Evolutionary conservation across 1,284 basidiomycete species (phyloP).

Genomic region (Ceratobasidium sp.): DNA sequence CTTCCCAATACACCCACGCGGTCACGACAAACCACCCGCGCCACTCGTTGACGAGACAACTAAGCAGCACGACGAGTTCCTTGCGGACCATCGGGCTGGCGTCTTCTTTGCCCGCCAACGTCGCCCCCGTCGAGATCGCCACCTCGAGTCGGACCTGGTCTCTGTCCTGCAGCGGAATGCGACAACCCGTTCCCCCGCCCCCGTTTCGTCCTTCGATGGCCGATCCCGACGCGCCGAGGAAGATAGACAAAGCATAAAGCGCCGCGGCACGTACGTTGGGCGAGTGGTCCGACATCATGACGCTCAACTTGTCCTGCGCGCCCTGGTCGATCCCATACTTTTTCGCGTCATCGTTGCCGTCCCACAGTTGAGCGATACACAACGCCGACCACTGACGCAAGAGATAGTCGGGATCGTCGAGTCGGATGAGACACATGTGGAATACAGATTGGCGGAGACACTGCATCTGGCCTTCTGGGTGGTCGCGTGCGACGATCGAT

Average conservation of each 20-base stretch:
- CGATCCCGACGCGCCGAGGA: slow-evolving; percentile 88
- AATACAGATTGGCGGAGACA: slow-evolving; percentile 88
- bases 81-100: slow-evolving; percentile 96
- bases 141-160: slow-evolving; percentile 65
- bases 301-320: slow-evolving; percentile 86
- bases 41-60: slow-evolving; percentile 95
- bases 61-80: slow-evolving; percentile 90
- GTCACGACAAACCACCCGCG: slow-evolving; percentile 94
- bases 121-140: slow-evolving; percentile 58
- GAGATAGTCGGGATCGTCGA: slow-evolving; percentile 88
- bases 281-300: slow-evolving; percentile 84
- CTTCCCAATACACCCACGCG: slow-evolving; percentile 95
- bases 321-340: slow-evolving; percentile 81
- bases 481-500: slow-evolving; percentile 89
- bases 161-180: slow-evolving; percentile 77
- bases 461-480: slow-evolving; percentile 83
- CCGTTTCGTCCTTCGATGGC: slow-evolving; percentile 68
- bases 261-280: slow-evolving; percentile 93
- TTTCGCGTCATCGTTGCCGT: slow-evolving; percentile 89
- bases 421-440: slow-evolving; percentile 83
- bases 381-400: slow-evolving; percentile 93
- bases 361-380: slow-evolving; percentile 97
- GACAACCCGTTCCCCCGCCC: slow-evolving; percentile 86
- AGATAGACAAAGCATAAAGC: slow-evolving; percentile 90
- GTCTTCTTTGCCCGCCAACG: slow-evolving; percentile 81